phyloP scores from a whole-genome alignment of 768 basidiomycete species.

The Trametes gibbosa region DNA sequence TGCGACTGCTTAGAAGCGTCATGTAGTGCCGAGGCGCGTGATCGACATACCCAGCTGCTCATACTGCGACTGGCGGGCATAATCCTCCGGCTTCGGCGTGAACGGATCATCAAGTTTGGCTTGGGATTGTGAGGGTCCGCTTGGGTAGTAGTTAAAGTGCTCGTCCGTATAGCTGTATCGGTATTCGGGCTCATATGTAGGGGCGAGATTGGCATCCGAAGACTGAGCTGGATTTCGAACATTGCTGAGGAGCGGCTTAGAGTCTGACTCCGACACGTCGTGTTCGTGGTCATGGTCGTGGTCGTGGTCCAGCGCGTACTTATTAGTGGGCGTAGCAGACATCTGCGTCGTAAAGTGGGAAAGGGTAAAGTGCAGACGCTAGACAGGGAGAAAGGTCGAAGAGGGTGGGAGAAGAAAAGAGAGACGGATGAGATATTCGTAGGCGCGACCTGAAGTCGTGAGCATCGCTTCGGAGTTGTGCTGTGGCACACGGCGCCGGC shows the following conservation, averaged over 20 bases:
- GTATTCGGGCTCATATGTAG: slow-evolving; percentile 13
- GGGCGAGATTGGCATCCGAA: neutral
- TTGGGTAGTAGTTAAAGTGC: slow-evolving; percentile 17
- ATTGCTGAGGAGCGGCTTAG: slow-evolving; percentile 11
- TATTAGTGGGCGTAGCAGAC: slow-evolving; percentile 7
- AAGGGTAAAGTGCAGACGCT: neutral
- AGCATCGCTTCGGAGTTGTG: slow-evolving; percentile 9
- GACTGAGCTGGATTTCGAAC: neutral
- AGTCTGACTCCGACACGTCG: slow-evolving; percentile 12
- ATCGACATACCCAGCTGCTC: slow-evolving; percentile 19
- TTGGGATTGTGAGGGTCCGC: slow-evolving; percentile 8
- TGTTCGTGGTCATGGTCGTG: slow-evolving; percentile 18
- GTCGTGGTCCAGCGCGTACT: slow-evolving; percentile 11
- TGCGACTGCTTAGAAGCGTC: slow-evolving; percentile 26
- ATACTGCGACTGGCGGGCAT: slow-evolving; percentile 10
- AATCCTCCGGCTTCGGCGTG: slow-evolving; percentile 14
- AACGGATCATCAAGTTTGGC: slow-evolving; percentile 17
- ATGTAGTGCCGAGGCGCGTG: neutral
- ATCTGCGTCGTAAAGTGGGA: slow-evolving; percentile 7
- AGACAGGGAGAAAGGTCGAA: neutral
- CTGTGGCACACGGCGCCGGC: slow-evolving; percentile 8
- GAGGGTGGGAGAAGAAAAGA: neutral
- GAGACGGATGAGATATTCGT: neutral
- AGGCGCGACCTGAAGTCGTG: neutral
- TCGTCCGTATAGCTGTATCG: slow-evolving; percentile 18